phyloP scores from a whole-genome alignment of 345 rosid genomes.

The Trapa incisa region DNA sequence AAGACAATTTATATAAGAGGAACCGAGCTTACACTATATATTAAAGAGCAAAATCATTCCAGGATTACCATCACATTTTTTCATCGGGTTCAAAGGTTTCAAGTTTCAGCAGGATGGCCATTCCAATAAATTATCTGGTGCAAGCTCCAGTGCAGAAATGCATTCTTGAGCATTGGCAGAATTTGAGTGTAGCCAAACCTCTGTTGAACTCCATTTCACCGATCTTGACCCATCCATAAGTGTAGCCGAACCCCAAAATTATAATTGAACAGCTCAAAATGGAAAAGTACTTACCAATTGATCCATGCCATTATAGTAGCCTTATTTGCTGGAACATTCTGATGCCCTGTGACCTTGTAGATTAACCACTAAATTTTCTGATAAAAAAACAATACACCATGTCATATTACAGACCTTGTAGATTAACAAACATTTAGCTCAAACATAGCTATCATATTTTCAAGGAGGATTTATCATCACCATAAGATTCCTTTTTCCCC shows the following conservation, averaged over 20 bases:
- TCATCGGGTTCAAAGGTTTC: background rate
- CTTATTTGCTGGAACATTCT: constrained; percentile 56
- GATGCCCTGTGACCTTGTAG: constrained; percentile 93
- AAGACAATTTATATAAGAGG: background rate
- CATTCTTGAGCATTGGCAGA: background rate
- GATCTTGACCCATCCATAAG: background rate
- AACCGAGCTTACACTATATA: background rate
- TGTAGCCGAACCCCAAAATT: background rate
- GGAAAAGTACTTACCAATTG: background rate
- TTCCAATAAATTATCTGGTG: background rate
- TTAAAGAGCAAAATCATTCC: background rate
- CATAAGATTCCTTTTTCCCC: background rate
- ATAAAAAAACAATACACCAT: background rate
- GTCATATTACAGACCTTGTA: background rate
- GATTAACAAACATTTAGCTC: background rate
- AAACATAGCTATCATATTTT: background rate
- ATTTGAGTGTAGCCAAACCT: background rate
- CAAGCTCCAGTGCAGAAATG: background rate
- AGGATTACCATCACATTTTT: background rate
- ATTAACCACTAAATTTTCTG: constrained; percentile 70
- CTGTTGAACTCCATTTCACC: background rate
- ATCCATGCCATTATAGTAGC: constrained; percentile 15
- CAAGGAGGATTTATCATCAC: background rate
- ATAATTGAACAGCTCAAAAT: background rate
- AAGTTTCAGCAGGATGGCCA: background rate